These are phyloP conservation scores for Phytophthora constricta DNA, from an alignment of 352 stramenopile genomes.

Conservation along the genomic window DNA sequence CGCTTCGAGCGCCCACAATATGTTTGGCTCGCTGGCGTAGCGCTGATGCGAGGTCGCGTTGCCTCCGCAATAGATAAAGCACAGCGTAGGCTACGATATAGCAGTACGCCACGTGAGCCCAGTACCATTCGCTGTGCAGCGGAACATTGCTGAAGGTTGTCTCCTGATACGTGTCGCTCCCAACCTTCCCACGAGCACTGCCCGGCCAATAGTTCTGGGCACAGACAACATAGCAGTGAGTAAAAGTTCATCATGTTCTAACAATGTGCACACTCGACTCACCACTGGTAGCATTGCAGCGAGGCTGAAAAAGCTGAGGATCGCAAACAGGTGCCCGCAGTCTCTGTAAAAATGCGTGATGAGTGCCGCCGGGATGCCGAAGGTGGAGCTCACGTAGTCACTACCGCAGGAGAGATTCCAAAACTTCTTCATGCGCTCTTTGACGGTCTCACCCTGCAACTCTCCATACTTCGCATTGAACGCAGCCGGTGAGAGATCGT, in stretches of 20 bases:
- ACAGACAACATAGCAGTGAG: constrained; percentile 1
- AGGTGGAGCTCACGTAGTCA: constrained; percentile 66
- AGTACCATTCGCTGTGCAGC: constrained; percentile 80
- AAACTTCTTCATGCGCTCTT: constrained; percentile 57
- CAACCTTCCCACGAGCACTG: constrained; percentile 39
- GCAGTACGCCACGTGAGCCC: constrained; percentile 78
- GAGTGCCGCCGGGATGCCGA: constrained; percentile 73
- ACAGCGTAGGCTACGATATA: constrained; percentile 70
- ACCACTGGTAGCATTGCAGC: constrained; percentile 79
- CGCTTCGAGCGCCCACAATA: constrained; percentile 71
- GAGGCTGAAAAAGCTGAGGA: constrained; percentile 75
- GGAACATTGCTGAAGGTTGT: constrained; percentile 88
- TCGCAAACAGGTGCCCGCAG: constrained; percentile 62
- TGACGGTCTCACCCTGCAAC: constrained; percentile 45
- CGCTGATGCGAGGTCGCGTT: constrained; percentile 55
- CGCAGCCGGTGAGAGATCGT: constrained; percentile 44
- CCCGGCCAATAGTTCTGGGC: constrained; percentile 76
- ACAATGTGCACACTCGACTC: constrained; percentile 10
- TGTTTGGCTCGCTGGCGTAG: constrained; percentile 64
- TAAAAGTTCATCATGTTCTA: background rate
- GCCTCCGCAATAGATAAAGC: constrained; percentile 55
- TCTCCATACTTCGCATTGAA: constrained; percentile 62
- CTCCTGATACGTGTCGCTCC: constrained; percentile 64
- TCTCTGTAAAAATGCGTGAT: constrained; percentile 72
- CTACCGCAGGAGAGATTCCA: constrained; percentile 50